phyloP scores from a whole-genome alignment of 1,284 basidiomycete genomes.

The Marasmius tenuissimus region DNA sequence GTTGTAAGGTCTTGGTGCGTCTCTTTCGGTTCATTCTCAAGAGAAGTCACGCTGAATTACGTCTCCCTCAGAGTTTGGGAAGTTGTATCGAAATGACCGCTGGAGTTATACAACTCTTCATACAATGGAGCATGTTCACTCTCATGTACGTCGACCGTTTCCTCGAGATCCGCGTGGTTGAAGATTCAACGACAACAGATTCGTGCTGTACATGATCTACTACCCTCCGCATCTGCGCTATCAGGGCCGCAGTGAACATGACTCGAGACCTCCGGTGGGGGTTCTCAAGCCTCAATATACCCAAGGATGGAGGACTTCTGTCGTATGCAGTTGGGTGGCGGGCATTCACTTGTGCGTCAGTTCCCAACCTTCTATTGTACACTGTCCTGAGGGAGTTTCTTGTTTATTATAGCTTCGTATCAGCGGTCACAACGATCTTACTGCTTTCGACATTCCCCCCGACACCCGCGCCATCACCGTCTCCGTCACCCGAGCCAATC shows the following conservation, averaged over 20 bases:
- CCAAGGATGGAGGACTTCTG: conserved; percentile 74
- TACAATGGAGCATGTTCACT: conserved; percentile 88
- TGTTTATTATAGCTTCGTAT: conserved; percentile 45
- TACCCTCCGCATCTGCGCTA: conserved; percentile 86
- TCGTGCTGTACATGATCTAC: conserved; percentile 90
- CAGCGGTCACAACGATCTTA: conserved; percentile 52
- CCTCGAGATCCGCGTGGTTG: background rate
- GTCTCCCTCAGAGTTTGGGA: conserved; percentile 53
- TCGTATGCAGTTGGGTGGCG: conserved; percentile 74
- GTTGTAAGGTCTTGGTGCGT: conserved; percentile 78
- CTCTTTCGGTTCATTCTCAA: background rate
- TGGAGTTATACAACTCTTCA: conserved; percentile 80
- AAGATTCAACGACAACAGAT: conserved; percentile 40
- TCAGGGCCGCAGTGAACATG: conserved; percentile 43
- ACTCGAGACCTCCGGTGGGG: conserved; percentile 39
- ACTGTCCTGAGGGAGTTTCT: conserved; percentile 8
- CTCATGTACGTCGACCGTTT: conserved; percentile 64
- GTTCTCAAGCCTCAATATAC: conserved; percentile 53
- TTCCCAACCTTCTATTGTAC: conserved; percentile 13
- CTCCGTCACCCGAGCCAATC: conserved; percentile 30
- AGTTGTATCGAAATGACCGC: conserved; percentile 83
- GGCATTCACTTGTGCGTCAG: conserved; percentile 71
- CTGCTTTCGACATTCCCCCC: conserved; percentile 49
- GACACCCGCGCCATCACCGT: conserved; percentile 34
- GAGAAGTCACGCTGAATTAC: background rate